Percentiles rank a stretch among this genome's conserved stretches.
Evolutionary conservation across 768 basidiomycete species (phyloP).

Genomic region (Lentinula aciculospora): DNA sequence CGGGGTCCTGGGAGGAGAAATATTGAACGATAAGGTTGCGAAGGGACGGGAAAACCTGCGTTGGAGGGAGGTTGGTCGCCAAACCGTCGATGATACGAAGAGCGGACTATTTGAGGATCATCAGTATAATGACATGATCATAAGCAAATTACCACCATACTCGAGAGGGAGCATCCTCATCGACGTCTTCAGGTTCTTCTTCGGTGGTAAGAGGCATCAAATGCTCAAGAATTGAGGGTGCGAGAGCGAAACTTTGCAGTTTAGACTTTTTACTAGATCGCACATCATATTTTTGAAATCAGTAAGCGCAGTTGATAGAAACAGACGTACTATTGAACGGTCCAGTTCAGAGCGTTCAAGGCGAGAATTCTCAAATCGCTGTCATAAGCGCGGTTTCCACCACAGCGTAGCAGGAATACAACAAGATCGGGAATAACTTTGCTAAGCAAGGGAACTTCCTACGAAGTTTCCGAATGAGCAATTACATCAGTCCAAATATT

Average conservation of each 20-base stretch:
- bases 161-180: constrained; percentile 88
- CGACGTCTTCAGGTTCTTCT: constrained; percentile 88
- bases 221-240: constrained; percentile 79
- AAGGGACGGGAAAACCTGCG: constrained; percentile 93
- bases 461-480: background rate
- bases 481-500: background rate
- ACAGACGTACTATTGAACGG: constrained; percentile 80
- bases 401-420: constrained; percentile 81
- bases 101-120: constrained; percentile 56
- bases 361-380: constrained; percentile 82
- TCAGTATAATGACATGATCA: background rate
- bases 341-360: constrained; percentile 94
- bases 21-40: constrained; percentile 79
- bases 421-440: constrained; percentile 85
- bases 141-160: constrained; percentile 36
- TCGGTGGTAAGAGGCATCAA: constrained; percentile 94
- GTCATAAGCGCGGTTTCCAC: constrained; percentile 72
- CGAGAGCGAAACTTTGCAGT: constrained; percentile 81
- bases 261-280: constrained; percentile 86
- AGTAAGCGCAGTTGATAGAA: background rate
- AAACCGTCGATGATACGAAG: constrained; percentile 93
- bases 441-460: constrained; percentile 93
- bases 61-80: constrained; percentile 86
- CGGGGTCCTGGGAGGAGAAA: constrained; percentile 74
- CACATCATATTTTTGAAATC: constrained; percentile 9